Evolutionary conservation across 2,329 filamentous ascomycete genomes (phyloP).

Genomic region (Didymella pomorum): DNA sequence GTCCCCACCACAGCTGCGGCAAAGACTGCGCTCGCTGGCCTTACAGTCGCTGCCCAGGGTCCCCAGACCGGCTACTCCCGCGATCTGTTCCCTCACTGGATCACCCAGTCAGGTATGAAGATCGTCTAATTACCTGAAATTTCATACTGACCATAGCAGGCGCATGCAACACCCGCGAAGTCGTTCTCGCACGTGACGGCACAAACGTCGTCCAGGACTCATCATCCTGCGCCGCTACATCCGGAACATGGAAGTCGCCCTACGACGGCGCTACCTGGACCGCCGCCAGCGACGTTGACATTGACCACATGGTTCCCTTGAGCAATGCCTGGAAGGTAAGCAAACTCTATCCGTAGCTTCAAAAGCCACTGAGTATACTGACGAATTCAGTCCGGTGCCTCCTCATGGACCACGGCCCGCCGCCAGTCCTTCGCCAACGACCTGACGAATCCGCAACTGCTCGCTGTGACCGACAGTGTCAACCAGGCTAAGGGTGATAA

Average conservation of each 20-base stretch:
- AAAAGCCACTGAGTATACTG: background rate
- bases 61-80: conserved; percentile 69
- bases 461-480: conserved; percentile 79
- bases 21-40: conserved; percentile 62
- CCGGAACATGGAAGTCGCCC: conserved; percentile 73
- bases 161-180: conserved; percentile 75
- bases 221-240: conserved; percentile 67
- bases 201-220: conserved; percentile 64
- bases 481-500: conserved; percentile 78
- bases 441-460: conserved; percentile 75
- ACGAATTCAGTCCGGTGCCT: conserved; percentile 69
- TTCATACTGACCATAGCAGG: conserved; percentile 20
- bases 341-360: background rate
- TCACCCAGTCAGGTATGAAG: conserved; percentile 56
- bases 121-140: background rate
- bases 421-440: conserved; percentile 80
- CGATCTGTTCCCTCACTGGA: conserved; percentile 76
- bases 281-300: conserved; percentile 73
- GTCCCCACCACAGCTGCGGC: conserved; percentile 69
- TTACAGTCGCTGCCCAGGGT: conserved; percentile 66
- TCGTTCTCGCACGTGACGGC: conserved; percentile 77
- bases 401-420: conserved; percentile 72
- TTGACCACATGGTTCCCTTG: conserved; percentile 84
- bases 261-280: conserved; percentile 79
- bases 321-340: conserved; percentile 75